These are phyloP conservation scores for Peniophora sp. DNA, from an alignment of 1,284 basidiomycete genomes.

Conservation along the genomic window DNA sequence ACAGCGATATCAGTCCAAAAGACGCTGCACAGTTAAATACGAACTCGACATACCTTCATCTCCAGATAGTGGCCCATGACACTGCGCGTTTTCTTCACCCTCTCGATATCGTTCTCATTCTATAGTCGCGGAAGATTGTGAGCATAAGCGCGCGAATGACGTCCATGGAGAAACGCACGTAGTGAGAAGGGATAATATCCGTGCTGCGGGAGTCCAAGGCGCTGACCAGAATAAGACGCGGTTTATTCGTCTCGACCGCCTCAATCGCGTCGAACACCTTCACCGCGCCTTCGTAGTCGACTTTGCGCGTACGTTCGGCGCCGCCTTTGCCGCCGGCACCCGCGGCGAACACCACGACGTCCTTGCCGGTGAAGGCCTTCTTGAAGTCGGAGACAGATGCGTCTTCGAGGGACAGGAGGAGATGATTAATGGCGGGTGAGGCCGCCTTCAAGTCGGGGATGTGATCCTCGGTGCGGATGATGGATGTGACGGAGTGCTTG, in stretches of 20 bases:
- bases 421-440: conserved; percentile 36
- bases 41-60: conserved; percentile 31
- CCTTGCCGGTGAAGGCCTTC: conserved; percentile 37
- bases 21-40: too few relatives aligned
- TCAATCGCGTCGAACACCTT: conserved; percentile 72
- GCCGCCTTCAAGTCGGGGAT: conserved; percentile 37
- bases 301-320: conserved; percentile 52
- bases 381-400: conserved; percentile 40
- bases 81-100: conserved; percentile 35
- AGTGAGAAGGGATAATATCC: conserved; percentile 37
- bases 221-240: conserved; percentile 55
- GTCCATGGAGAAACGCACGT: conserved; percentile 33
- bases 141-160: not conserved
- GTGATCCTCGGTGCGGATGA: conserved; percentile 46
- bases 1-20: too few relatives aligned
- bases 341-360: conserved; percentile 58
- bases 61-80: conserved; percentile 44
- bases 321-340: conserved; percentile 67
- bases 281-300: conserved; percentile 66
- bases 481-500: conserved; percentile 42
- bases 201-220: conserved; percentile 57
- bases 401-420: conserved; percentile 55
- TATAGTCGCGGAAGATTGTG: conserved; percentile 13
- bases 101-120: conserved; percentile 39
- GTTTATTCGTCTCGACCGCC: conserved; percentile 35